Evolutionary conservation across 1,284 basidiomycete genomes (phyloP).

Genomic region (Xerocomus amazonicus): DNA sequence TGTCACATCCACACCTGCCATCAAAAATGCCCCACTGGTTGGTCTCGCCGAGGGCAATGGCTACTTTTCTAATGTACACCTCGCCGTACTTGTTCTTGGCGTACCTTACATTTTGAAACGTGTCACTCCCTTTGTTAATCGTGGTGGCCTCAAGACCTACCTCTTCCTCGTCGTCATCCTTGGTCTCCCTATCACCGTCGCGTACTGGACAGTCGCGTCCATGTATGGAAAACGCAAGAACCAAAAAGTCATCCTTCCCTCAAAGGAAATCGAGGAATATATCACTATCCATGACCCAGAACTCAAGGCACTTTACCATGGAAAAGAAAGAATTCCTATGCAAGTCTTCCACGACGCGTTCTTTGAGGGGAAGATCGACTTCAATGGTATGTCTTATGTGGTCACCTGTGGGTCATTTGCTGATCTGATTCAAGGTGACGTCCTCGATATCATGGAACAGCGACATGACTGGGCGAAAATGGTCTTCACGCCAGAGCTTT

Average conservation of each 20-base stretch:
- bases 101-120: constrained; percentile 83
- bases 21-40: constrained; percentile 79
- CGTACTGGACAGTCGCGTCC: constrained; percentile 90
- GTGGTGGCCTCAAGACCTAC: constrained; percentile 82
- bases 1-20: constrained; percentile 60
- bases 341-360: constrained; percentile 97
- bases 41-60: constrained; percentile 87
- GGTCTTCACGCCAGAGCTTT: constrained; percentile 81
- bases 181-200: constrained; percentile 76
- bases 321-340: constrained; percentile 93
- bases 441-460: constrained; percentile 91
- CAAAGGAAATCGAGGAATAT: constrained; percentile 84
- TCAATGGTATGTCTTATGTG: constrained; percentile 61
- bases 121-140: constrained; percentile 71
- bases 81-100: constrained; percentile 72
- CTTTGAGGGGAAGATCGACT: constrained; percentile 95
- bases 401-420: constrained; percentile 3
- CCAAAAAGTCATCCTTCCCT: constrained; percentile 84
- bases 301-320: constrained; percentile 75
- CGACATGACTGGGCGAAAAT: constrained; percentile 96
- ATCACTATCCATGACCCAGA: constrained; percentile 86
- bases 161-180: constrained; percentile 73
- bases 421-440: constrained; percentile 60
- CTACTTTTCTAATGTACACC: constrained; percentile 78
- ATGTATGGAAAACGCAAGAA: constrained; percentile 81